Conservation (phyloP, 495 filamentous ascomycete genomes). For the Penicillium coprophilum region DNA sequence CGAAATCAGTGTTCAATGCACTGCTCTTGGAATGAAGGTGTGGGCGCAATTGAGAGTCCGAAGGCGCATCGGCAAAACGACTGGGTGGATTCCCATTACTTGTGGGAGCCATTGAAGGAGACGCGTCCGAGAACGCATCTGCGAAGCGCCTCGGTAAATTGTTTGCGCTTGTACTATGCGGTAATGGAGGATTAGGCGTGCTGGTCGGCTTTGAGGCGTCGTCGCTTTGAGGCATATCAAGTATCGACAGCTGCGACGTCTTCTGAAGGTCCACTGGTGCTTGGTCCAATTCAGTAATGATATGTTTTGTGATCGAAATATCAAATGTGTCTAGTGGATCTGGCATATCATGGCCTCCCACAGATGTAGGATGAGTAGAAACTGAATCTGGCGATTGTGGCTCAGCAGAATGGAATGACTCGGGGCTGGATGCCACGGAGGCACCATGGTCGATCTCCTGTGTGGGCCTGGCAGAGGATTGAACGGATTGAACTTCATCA, state of each 20-base stretch:
- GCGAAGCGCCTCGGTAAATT: background rate
- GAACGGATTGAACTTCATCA: background rate
- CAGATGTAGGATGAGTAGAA: constrained; percentile 28
- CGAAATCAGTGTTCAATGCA: constrained; percentile 42
- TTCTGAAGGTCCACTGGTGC: background rate
- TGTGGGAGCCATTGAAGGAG: background rate
- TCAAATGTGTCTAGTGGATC: constrained; percentile 4
- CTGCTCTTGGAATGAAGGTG: background rate
- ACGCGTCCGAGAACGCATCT: background rate
- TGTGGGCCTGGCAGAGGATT: constrained; percentile 18
- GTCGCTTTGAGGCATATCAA: background rate
- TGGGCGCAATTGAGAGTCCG: background rate
- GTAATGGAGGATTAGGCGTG: background rate
- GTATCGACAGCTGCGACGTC: background rate
- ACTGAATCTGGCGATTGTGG: constrained; percentile 21
- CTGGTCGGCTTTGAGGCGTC: background rate
- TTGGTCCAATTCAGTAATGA: background rate
- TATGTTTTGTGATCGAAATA: constrained; percentile 1
- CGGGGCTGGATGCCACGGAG: constrained; percentile 55
- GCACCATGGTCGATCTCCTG: constrained; percentile 32
- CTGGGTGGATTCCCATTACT: background rate
- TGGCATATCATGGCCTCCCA: constrained; percentile 30
- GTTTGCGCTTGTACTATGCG: background rate
- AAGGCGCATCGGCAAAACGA: constrained; percentile 10
- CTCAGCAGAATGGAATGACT: constrained; percentile 62